Conservation (phyloP, 202 grass and related monocot species). For the Zoysia matrella region DNA sequence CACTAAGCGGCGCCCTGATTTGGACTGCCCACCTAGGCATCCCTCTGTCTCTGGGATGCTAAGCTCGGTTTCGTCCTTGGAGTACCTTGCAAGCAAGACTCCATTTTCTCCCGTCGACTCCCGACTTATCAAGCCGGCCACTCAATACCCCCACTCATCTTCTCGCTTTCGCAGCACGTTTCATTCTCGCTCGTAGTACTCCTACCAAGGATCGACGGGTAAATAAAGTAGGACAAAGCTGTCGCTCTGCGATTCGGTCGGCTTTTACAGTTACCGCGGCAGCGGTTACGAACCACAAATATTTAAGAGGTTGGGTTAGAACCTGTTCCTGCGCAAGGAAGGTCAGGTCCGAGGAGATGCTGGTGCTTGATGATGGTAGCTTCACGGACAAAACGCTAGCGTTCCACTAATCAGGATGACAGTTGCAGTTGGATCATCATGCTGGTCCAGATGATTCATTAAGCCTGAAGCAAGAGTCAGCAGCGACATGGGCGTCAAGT, state of each 20-base stretch:
- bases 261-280: background rate
- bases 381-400: constrained; percentile 32
- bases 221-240: background rate
- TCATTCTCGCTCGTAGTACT: background rate
- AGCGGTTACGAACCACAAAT: background rate
- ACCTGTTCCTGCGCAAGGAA: background rate
- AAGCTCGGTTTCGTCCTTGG: constrained; percentile 44
- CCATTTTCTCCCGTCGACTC: constrained; percentile 15
- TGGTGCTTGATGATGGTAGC: constrained; percentile 29
- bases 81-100: constrained; percentile 85
- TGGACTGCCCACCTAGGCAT: constrained; percentile 56
- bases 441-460: constrained; percentile 41
- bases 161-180: constrained; percentile 39
- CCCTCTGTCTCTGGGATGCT: constrained; percentile 37
- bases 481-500: constrained; percentile 40
- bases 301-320: background rate
- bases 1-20: constrained; percentile 52
- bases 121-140: constrained; percentile 38
- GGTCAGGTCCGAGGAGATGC: constrained; percentile 3
- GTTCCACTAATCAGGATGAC: constrained; percentile 10
- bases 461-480: constrained; percentile 47
- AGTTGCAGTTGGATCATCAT: constrained; percentile 40
- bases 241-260: background rate
- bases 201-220: background rate
- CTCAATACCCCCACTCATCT: constrained; percentile 30